These are phyloP conservation scores for Neofusicoccum laricinum DNA, from an alignment of 2,329 filamentous ascomycete genomes.

Conservation along the genomic window DNA sequence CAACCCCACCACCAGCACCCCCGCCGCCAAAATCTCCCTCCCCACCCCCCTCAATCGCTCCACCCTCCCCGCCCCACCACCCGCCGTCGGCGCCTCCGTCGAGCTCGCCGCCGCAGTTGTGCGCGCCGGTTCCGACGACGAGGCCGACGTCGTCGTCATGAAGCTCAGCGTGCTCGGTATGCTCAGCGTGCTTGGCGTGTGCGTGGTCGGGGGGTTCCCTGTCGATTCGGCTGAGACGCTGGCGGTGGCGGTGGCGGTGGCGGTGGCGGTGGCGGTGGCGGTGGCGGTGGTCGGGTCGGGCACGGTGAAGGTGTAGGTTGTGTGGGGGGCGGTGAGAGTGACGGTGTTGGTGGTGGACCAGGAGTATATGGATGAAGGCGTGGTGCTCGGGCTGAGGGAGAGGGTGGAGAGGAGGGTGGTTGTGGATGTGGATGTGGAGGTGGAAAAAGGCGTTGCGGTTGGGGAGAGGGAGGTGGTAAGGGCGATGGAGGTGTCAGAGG, in stretches of 20 bases:
- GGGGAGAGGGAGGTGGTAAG: not conserved
- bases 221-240: not conserved
- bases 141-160: too few relatives aligned
- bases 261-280: not conserved
- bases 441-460: not conserved
- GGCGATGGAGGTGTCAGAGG: not conserved
- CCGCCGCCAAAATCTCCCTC: not conserved
- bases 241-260: not conserved
- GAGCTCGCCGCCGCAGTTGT: not conserved
- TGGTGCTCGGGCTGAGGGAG: not conserved
- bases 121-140: too few relatives aligned
- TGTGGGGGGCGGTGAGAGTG: not conserved
- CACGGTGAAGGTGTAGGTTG: not conserved
- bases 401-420: not conserved
- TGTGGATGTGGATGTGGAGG: not conserved
- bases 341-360: not conserved
- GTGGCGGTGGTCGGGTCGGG: not conserved
- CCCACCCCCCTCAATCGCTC: not conserved
- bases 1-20: not conserved
- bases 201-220: too few relatives aligned
- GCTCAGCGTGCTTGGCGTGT: too few relatives aligned
- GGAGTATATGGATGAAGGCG: not conserved
- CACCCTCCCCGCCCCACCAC: not conserved
- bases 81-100: constrained; percentile 1
- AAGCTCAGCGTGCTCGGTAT: too few relatives aligned